Evolutionary conservation across 805 yeast species (phyloP), one percentile per base, ranked within the genome.

Genomic region (Phaffomyces opuntiae): DNA sequence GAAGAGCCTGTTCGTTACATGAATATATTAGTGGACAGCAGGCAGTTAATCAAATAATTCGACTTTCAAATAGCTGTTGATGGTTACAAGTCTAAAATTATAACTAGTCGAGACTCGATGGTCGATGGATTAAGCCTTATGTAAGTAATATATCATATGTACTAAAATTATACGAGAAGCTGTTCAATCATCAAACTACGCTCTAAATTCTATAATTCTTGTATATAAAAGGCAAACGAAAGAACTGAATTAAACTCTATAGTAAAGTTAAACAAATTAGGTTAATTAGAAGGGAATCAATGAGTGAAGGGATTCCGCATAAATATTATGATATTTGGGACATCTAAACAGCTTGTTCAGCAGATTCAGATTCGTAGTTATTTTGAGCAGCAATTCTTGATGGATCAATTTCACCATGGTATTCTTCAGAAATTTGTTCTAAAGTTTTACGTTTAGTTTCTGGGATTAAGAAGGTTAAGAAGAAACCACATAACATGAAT

Each of bases 361-460:
- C 57, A 19, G 55, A 50, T 32, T 53, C 43, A 26, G 50, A 44
- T 29, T 51, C 56, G 39, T 32, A 47, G 36, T 42, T 38, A 6
- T 45, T 39, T 35, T 50, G 46, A 17, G 42, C 42, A 32, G 48
- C 44, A 25, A 49, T 29, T 64, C 65, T 74, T 61, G 66, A 72
- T 40, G 72, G 70, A 50, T 79, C 78, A 55, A 81, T 66, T 71
- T 88, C 96, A 62, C 81, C 96, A 63, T 88, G 96, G 60, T 80
- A 79, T 62, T 77, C 78, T 69, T 86, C 96, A 55, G 81, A 68
- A 50, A 88, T 76, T 64, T 87, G 82, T 74, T 88, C 96, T 58
- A 88, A 77, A 41, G 96, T 86, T 78, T 78, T 80, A 75, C 96
- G 81, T 80, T 84, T 86, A 51, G 96, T 87, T 75, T 88, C 96